A percentile compares a stretch with the other conserved stretches of the same genome.
Conservation (phyloP, 345 rosid species). For the Pseudoturritis turrita region DNA sequence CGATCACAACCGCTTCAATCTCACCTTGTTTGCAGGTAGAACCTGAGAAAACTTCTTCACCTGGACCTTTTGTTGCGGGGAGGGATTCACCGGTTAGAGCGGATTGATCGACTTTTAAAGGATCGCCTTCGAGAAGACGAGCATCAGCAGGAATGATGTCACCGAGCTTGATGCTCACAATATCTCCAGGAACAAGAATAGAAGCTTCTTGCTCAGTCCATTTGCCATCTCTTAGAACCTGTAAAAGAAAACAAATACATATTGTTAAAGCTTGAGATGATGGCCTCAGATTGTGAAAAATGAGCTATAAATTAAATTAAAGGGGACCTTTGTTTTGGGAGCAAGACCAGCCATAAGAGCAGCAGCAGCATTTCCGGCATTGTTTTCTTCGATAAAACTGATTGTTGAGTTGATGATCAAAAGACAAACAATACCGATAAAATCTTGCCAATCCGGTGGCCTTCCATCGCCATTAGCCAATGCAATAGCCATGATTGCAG, state of each 20-base stretch:
- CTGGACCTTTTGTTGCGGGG: conserved; percentile 69
- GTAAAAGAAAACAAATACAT: not conserved
- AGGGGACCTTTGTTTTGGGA: conserved; percentile 77
- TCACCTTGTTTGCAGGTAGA: conserved; percentile 92
- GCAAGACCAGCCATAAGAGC: conserved; percentile 69
- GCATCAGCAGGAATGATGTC: conserved; percentile 93
- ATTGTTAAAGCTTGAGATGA: not conserved
- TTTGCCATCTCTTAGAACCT: conserved; percentile 74
- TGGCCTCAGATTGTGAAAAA: too few relatives aligned
- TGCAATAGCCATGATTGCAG: conserved; percentile 86
- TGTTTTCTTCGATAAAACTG: conserved; percentile 82
- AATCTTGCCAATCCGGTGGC: conserved; percentile 75
- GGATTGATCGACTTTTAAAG: conserved; percentile 79
- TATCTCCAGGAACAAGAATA: conserved; percentile 81
- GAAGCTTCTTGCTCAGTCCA: conserved; percentile 80
- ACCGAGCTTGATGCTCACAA: conserved; percentile 74
- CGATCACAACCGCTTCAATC: conserved; percentile 81
- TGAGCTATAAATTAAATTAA: too few relatives aligned
- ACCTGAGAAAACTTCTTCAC: conserved; percentile 72
- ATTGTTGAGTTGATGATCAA: conserved; percentile 78
- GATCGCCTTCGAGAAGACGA: conserved; percentile 85
- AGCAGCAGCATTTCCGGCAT: conserved; percentile 90
- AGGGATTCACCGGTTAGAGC: conserved; percentile 93
- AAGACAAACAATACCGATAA: conserved; percentile 61
- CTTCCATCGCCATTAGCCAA: conserved; percentile 67